Evolutionary conservation across 2,329 filamentous ascomycete species (phyloP).

Genomic region (Tolypocladium cylindrosporum): DNA sequence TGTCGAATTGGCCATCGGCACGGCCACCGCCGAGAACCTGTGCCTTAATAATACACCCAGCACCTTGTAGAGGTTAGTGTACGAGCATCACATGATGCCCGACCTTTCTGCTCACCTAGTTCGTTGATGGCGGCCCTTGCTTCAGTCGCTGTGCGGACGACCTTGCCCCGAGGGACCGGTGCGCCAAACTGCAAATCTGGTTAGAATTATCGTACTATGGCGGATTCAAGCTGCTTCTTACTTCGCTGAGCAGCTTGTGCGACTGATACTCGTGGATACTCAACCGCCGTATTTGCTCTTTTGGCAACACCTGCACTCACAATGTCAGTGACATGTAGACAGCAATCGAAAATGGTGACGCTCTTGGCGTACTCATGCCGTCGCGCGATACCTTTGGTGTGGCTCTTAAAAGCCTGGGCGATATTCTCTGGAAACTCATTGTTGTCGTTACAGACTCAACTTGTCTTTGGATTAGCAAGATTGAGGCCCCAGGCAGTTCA

Average conservation of each 20-base stretch:
- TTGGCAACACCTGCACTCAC: neutral
- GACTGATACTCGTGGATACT: constrained; percentile 19
- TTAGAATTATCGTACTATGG: too few species aligned
- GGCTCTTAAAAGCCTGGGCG: neutral
- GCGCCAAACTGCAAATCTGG: constrained; percentile 6
- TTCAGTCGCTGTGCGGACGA: constrained; percentile 12
- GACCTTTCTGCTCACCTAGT: constrained; percentile 10
- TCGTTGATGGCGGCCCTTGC: constrained; percentile 9
- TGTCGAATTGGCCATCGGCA: constrained; percentile 5
- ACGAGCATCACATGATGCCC: too few species aligned
- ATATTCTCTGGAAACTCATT: neutral
- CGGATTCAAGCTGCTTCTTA: neutral
- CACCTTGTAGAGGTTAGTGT: neutral
- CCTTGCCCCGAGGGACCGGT: constrained; percentile 11
- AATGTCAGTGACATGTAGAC: neutral
- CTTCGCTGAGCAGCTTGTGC: constrained; percentile 14
- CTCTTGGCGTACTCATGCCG: too few species aligned
- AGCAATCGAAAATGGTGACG: too few species aligned
- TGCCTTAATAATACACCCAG: constrained; percentile 14
- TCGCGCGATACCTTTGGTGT: neutral
- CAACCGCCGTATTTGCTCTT: constrained; percentile 6
- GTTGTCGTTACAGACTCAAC: neutral
- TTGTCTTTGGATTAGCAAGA: neutral
- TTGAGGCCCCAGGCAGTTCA: neutral
- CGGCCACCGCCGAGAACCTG: constrained; percentile 13